A percentile compares a stretch with the other conserved stretches of the same genome.
Conservation (phyloP, 179 eudicot species). For the Heliamphora pulchella region DNA sequence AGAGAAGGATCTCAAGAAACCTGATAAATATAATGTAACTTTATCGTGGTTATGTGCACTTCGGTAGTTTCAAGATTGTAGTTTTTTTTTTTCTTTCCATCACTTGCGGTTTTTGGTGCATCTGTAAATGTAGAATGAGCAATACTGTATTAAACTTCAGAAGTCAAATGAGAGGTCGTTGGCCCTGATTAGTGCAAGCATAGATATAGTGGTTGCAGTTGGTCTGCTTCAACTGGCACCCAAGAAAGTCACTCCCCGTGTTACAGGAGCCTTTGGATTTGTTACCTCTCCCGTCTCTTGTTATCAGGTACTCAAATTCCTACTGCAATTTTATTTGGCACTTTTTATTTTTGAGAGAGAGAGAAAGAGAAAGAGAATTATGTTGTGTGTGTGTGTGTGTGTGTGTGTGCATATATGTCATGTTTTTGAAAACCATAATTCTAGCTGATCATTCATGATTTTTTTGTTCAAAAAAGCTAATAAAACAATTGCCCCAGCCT, state of each 20-base stretch:
- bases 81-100: neutral
- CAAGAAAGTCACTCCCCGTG: slow-evolving; percentile 90
- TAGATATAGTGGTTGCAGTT: slow-evolving; percentile 89
- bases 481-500: no score
- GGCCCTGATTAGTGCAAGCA: slow-evolving; percentile 69
- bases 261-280: slow-evolving; percentile 91
- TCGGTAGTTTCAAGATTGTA: neutral
- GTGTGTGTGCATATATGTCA: no score
- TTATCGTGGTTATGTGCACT: neutral
- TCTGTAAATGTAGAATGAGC: slow-evolving; percentile 56
- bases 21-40: slow-evolving; percentile 47
- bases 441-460: no score
- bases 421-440: no score
- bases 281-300: slow-evolving; percentile 84
- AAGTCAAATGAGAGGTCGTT: slow-evolving; percentile 78
- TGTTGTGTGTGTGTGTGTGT: no score
- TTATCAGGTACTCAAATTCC: slow-evolving; percentile 58
- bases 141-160: slow-evolving; percentile 56
- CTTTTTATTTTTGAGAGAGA: neutral
- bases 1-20: slow-evolving; percentile 68
- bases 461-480: no score
- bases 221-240: slow-evolving; percentile 95
- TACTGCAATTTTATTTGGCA: neutral
- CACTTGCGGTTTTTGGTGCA: slow-evolving; percentile 1
- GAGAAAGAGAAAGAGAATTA: no score